Base-by-base conservation (phyloP, 768 basidiomycete genomes). In the Sarcodon sp. region DNA sequence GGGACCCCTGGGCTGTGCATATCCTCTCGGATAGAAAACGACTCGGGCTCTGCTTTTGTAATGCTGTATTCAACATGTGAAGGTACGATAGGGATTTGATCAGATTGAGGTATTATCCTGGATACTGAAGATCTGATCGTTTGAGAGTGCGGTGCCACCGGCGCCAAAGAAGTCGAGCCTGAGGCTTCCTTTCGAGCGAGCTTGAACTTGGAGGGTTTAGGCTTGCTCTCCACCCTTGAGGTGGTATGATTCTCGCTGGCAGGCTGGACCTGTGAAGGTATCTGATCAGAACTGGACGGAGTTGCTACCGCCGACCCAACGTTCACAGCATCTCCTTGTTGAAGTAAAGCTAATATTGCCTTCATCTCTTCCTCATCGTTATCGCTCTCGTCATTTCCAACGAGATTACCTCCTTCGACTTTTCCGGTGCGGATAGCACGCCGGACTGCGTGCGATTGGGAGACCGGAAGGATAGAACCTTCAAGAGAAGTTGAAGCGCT, bases 321-420 rank as follows among this genome's bases (percentile, higher is more conserved):
- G 44, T 66, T 66, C 8, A 54, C 58, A 12, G 64, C 56, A 10
- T 63, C 59, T 15, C 64, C 63, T 16, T 53, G 54, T 6, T 51
- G 52, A 41, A 65, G 47, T 33, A 59, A 50, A 6, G 62, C 57
- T 43, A 62, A 46, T 44, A 66, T 53, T 16, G 45, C 59, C 45
- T 54, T 54, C 5, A 57, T 53, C 31, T 55, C 55, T 6, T 51
- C 51, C 8, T 61, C 58, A 1, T 59, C 64, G 45, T 59, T 58
- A 7, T 64, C 64, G 47, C 59, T 59, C 1, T 60, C 62, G 9
- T 57, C 49, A 6, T 61, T 57, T 6, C 63, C 61, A 1, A 64
- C 53, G 1, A 66, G 53, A 32, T 55, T 36, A 4, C 50, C 60
- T 8, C 53, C 50, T 35, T 64, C 55, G 12, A 66, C 44, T 45